Evolutionary conservation across 768 basidiomycete genomes (phyloP).

Genomic region (Lactifluus volemus): DNA sequence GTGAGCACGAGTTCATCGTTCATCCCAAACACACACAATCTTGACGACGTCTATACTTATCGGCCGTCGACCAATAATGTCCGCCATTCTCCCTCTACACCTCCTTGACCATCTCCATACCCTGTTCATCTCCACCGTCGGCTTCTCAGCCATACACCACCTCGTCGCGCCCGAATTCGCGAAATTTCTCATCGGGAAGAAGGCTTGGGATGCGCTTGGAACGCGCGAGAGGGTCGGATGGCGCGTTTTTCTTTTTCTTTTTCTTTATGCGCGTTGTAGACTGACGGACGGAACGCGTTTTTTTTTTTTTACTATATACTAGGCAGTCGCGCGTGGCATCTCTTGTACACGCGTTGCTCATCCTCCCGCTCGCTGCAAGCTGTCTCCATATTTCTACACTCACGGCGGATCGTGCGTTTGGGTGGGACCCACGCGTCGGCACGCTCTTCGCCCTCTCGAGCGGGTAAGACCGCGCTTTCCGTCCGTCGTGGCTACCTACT

Average conservation of each 20-base stretch:
- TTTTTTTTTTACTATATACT: background rate
- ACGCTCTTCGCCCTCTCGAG: slow-evolving; percentile 58
- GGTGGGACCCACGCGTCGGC: slow-evolving; percentile 55
- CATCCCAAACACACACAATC: too few relatives aligned
- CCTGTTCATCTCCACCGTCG: slow-evolving; percentile 43
- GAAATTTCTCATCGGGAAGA: slow-evolving; percentile 35
- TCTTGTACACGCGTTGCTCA: slow-evolving; percentile 58
- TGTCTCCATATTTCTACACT: slow-evolving; percentile 42
- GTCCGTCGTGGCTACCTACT: too few relatives aligned
- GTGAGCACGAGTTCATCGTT: too few relatives aligned
- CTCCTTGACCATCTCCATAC: slow-evolving; percentile 48
- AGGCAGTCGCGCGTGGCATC: slow-evolving; percentile 71
- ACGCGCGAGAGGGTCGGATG: background rate
- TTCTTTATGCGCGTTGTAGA: too few relatives aligned
- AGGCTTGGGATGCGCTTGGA: slow-evolving; percentile 33
- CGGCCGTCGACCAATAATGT: background rate
- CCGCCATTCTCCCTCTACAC: slow-evolving; percentile 24
- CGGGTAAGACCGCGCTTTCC: slow-evolving; percentile 39
- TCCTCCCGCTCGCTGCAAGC: slow-evolving; percentile 54
- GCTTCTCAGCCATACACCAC: slow-evolving; percentile 51
- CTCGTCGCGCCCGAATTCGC: slow-evolving; percentile 42
- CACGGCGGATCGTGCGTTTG: slow-evolving; percentile 59
- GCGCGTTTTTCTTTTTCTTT: background rate
- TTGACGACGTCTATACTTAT: too few relatives aligned
- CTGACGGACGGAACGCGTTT: too few relatives aligned